Conservation (phyloP, 129 eudicot species). For the Gnaphalium uliginosum region DNA sequence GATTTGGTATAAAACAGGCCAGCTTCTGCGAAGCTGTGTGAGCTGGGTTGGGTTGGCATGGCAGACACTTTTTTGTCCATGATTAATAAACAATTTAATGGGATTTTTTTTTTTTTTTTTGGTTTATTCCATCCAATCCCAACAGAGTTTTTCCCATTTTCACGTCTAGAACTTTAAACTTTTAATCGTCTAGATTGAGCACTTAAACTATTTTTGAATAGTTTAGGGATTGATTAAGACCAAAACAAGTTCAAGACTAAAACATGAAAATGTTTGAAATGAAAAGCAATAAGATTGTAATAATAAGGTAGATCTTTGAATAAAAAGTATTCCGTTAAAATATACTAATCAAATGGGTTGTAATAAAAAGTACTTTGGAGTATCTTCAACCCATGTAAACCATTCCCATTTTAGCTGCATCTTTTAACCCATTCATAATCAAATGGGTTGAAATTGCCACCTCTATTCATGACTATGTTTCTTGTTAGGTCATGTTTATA, state of each 20-base stretch:
- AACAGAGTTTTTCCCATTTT: not conserved
- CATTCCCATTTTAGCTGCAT: not conserved
- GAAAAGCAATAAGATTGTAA: not conserved
- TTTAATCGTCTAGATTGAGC: not conserved
- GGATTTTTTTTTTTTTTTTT: not conserved
- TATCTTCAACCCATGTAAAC: not conserved
- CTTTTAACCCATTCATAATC: not conserved
- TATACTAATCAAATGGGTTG: too few species aligned
- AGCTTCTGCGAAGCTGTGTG: too few species aligned
- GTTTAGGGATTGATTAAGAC: not conserved
- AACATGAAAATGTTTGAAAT: not conserved
- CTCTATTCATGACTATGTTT: not conserved
- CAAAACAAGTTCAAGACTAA: not conserved
- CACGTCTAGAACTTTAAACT: not conserved
- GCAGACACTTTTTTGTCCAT: too few species aligned
- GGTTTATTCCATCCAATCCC: not conserved
- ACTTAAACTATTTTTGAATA: not conserved
- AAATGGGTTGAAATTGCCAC: not conserved
- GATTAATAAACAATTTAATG: not conserved
- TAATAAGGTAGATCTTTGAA: not conserved
- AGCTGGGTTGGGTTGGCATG: too few species aligned
- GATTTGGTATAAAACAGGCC: not conserved
- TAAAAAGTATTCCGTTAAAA: too few species aligned
- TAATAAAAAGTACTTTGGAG: not conserved
- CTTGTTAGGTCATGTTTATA: not conserved